These are phyloP conservation scores for Acanthamoeba castellanii DNA, from an alignment of 208 protist genomes.

Conservation along the genomic window DNA sequence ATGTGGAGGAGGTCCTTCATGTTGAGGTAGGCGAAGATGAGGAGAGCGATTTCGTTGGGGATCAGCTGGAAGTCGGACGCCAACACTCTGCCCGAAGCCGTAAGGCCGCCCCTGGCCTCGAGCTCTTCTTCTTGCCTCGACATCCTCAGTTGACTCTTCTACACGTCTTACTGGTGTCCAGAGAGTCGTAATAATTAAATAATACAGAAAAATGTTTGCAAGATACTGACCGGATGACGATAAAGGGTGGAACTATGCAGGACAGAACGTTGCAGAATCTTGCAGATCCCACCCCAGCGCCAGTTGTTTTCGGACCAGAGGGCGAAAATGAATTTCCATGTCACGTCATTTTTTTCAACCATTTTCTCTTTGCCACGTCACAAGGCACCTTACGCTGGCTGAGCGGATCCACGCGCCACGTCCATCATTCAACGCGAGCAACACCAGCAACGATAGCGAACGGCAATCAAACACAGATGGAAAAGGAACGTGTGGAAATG, in stretches of 20 bases:
- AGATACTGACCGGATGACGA: no score
- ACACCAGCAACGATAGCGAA: background rate
- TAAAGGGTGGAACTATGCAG: no score
- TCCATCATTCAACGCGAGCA: background rate
- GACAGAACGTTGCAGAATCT: no score
- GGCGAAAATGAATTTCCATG: no score
- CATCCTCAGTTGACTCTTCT: background rate
- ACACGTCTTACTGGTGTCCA: no score
- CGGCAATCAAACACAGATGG: background rate
- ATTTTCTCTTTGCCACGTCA: background rate
- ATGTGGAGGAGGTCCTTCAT: conserved; percentile 58
- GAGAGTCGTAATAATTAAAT: no score
- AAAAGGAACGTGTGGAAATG: conserved; percentile 12
- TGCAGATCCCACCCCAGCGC: no score
- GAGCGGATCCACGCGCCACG: background rate
- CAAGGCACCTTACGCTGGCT: no score
- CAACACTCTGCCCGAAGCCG: background rate
- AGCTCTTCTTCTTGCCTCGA: background rate
- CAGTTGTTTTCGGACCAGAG: background rate
- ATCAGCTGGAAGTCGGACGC: conserved; percentile 7
- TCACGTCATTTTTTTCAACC: no score
- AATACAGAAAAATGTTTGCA: no score
- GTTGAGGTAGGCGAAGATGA: conserved; percentile 34
- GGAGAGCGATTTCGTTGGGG: conserved; percentile 48
- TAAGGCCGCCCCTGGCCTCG: background rate